phyloP scores from a whole-genome alignment of 345 rosid genomes.

The Jatropha curcas region DNA sequence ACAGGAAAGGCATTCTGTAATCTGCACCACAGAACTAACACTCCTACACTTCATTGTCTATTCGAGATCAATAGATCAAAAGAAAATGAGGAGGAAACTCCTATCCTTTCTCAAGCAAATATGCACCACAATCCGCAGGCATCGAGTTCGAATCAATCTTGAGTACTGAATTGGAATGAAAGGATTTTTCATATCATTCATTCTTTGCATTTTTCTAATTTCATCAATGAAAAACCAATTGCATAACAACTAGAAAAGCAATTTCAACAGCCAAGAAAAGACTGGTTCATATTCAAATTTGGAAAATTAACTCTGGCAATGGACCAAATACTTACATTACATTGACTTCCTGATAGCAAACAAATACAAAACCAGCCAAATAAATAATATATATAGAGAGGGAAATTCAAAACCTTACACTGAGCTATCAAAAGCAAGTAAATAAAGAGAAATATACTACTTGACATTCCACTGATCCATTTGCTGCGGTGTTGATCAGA shows the following conservation, averaged over 20 bases:
- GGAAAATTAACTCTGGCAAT: constrained; percentile 3
- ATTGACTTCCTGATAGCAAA: background rate
- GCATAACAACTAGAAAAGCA: background rate
- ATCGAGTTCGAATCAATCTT: background rate
- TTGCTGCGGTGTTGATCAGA: constrained; percentile 12
- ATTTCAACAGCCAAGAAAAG: background rate
- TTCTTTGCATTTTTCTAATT: background rate
- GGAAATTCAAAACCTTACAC: background rate
- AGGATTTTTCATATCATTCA: background rate
- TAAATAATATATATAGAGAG: no score
- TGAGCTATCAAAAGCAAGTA: constrained; percentile 14
- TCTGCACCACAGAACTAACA: background rate
- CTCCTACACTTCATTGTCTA: background rate
- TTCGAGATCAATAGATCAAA: background rate
- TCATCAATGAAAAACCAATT: background rate
- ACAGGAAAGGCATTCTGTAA: background rate
- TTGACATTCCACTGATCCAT: constrained; percentile 20
- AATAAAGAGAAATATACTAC: constrained; percentile 10
- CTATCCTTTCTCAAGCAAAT: background rate
- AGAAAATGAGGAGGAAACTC: background rate
- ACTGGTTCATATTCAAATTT: background rate
- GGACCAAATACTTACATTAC: constrained; percentile 9
- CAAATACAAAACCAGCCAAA: constrained; percentile 2
- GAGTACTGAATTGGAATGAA: background rate
- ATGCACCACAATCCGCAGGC: no score